Evolutionary conservation across 2,329 filamentous ascomycete species (phyloP).

Genomic region (Fusarium oxysporum): DNA sequence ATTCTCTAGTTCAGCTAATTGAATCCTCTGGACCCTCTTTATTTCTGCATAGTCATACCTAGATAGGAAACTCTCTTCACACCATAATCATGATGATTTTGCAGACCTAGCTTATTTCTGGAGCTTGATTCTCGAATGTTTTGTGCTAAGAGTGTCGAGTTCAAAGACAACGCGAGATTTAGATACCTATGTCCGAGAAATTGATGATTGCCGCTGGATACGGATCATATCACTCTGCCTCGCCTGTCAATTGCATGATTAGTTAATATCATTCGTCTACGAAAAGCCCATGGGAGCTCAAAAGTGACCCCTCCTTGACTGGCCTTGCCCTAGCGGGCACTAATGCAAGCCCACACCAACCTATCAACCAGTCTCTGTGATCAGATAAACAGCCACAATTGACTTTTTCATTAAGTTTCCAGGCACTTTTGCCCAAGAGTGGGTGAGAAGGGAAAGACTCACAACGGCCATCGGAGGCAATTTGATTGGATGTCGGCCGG

Average conservation of each 20-base stretch:
- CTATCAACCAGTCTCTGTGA: background rate
- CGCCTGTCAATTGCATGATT: background rate
- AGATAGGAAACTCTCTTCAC: slow-evolving; percentile 12
- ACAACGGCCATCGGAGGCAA: slow-evolving; percentile 22
- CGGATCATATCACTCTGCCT: background rate
- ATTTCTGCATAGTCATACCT: slow-evolving; percentile 8
- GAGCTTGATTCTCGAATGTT: background rate
- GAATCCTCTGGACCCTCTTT: slow-evolving; percentile 13
- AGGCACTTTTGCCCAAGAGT: slow-evolving; percentile 21
- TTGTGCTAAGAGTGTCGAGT: background rate
- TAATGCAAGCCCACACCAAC: slow-evolving; percentile 29
- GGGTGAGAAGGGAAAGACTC: background rate
- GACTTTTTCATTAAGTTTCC: background rate
- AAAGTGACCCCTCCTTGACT: slow-evolving; percentile 7
- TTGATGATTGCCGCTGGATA: background rate
- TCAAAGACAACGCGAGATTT: background rate
- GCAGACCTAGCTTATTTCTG: background rate
- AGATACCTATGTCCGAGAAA: background rate
- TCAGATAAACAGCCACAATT: slow-evolving; percentile 17
- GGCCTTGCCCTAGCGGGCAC: slow-evolving; percentile 14
- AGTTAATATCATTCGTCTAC: background rate
- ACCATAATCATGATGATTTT: slow-evolving; percentile 1
- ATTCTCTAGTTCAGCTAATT: background rate
- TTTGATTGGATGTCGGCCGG: slow-evolving; percentile 36
- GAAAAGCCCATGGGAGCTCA: background rate